A percentile compares a stretch with the other conserved stretches of the same genome.
phyloP scores from a whole-genome alignment of 257 asterid species.

The Striga asiatica region DNA sequence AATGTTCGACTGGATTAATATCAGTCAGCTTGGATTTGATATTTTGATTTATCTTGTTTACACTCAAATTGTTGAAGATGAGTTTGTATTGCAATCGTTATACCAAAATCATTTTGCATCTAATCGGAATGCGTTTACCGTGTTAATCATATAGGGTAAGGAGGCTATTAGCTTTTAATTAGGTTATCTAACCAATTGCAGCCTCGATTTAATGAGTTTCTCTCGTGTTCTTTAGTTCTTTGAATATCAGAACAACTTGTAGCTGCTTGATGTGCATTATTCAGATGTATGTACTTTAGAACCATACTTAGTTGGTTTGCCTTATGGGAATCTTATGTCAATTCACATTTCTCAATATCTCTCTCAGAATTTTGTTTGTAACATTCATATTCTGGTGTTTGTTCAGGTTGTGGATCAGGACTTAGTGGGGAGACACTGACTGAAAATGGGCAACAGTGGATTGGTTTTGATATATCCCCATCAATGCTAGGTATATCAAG shows the following conservation, averaged over 20 bases:
- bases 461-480: constrained; percentile 84
- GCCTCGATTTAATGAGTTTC: no score
- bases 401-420: constrained; percentile 94
- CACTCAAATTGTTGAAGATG: not conserved
- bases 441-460: constrained; percentile 87
- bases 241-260: no score
- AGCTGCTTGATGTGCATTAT: not conserved
- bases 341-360: not conserved
- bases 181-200: not conserved
- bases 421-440: constrained; percentile 89
- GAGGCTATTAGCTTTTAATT: no score
- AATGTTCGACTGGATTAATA: no score
- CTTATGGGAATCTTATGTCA: not conserved
- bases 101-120: no score
- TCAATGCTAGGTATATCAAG: constrained; percentile 73
- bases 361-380: not conserved
- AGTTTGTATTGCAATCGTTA: no score
- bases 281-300: not conserved
- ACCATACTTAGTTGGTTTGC: not conserved
- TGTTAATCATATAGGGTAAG: not conserved
- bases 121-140: no score
- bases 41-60: no score
- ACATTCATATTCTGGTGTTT: constrained; percentile 1
- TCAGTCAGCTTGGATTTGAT: no score
- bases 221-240: no score